A percentile compares a stretch with the other conserved stretches of the same genome.
Evolutionary conservation across 345 rosid genomes (phyloP).

Genomic region (Citropsis articulata): DNA sequence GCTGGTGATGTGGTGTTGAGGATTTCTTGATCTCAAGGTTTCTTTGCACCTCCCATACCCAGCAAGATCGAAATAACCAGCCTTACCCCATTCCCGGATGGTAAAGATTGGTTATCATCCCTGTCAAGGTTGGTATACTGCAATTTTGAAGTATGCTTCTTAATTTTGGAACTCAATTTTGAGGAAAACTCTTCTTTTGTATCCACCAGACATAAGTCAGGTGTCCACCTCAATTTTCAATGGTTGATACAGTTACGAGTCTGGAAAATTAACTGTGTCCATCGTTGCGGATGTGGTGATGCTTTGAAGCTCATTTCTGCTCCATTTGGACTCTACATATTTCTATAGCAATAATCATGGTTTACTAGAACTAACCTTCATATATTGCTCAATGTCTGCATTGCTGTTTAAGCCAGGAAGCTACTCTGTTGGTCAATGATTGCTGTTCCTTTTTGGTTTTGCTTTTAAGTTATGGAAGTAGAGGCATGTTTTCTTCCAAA

Average conservation of each 20-base stretch:
- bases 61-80: slow-evolving; percentile 25
- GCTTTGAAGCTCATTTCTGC: slow-evolving; percentile 51
- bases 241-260: slow-evolving; percentile 68
- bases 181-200: neutral
- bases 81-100: slow-evolving; percentile 32
- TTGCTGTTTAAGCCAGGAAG: neutral
- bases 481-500: neutral
- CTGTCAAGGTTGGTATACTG: slow-evolving; percentile 37
- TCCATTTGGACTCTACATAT: slow-evolving; percentile 65
- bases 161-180: neutral
- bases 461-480: neutral
- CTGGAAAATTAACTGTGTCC: slow-evolving; percentile 51
- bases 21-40: slow-evolving; percentile 7
- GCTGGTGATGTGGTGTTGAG: slow-evolving; percentile 42
- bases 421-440: neutral
- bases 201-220: slow-evolving; percentile 60
- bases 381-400: neutral
- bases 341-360: neutral
- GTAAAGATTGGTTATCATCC: slow-evolving; percentile 27
- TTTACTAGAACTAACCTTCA: neutral
- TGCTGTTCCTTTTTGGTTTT: neutral
- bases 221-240: slow-evolving; percentile 37
- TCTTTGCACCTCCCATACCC: slow-evolving; percentile 37
- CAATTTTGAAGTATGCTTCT: neutral
- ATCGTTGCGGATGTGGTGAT: slow-evolving; percentile 55